Conservation (phyloP, 2,329 filamentous ascomycete genomes). For the Penicillium sp. region DNA sequence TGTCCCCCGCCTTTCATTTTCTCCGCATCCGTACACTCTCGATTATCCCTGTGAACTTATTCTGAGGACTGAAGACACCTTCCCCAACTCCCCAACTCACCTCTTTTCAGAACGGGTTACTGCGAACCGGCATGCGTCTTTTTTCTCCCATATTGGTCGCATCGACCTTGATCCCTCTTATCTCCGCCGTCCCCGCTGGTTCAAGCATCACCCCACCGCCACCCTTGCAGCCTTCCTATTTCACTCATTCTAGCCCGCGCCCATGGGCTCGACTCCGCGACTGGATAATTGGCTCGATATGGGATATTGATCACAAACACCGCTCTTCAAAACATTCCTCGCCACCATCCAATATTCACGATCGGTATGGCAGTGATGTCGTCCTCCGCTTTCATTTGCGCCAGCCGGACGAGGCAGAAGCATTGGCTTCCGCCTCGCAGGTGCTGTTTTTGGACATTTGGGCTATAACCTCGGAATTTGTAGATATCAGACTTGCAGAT, state of each 20-base stretch:
- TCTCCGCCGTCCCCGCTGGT: constrained; percentile 29
- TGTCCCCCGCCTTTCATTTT: not conserved
- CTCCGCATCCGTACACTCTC: not conserved
- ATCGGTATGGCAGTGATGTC: constrained; percentile 67
- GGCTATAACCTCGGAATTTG: constrained; percentile 71
- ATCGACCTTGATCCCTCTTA: constrained; percentile 15
- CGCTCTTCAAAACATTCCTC: constrained; percentile 18
- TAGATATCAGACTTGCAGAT: constrained; percentile 71
- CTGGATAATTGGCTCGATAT: constrained; percentile 38
- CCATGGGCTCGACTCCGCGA: constrained; percentile 36
- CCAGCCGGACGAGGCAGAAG: constrained; percentile 57
- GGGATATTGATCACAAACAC: constrained; percentile 28
- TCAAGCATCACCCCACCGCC: constrained; percentile 30
- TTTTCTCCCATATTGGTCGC: constrained; percentile 14
- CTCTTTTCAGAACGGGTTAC: not conserved
- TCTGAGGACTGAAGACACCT: constrained; percentile 1
- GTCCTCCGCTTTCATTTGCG: constrained; percentile 80
- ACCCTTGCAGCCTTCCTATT: constrained; percentile 24
- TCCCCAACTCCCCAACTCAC: constrained; percentile 1
- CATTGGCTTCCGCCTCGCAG: constrained; percentile 63
- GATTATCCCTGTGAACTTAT: not conserved
- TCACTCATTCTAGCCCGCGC: constrained; percentile 23
- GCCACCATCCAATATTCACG: constrained; percentile 34
- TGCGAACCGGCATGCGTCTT: constrained; percentile 4
- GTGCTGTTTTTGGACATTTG: constrained; percentile 81